Evolutionary conservation across 371 early-diverging fungal genomes (phyloP), one percentile per base, ranked within the genome.

Genomic region (Zychaea mexicana): DNA sequence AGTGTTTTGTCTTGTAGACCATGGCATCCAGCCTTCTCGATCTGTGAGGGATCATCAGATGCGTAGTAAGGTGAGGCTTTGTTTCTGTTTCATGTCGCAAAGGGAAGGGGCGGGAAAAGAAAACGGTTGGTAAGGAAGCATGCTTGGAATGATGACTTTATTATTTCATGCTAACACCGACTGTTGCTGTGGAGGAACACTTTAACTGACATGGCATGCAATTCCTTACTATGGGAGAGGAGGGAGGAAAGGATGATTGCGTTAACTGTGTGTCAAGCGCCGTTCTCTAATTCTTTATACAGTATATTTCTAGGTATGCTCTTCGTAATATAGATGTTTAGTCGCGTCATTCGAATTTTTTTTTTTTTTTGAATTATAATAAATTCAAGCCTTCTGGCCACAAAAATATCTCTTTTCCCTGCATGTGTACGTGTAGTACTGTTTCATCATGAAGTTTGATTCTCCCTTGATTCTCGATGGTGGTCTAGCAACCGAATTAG

Each of bases 381-480:
- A n/a, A n/a, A n/a, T n/a, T n/a, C n/a, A n/a, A n/a, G n/a, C n/a
- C n/a, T n/a, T n/a, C n/a, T n/a, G n/a, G n/a, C n/a, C n/a, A n/a
- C 27, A 52, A 52, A 52, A 15, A 5, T 52, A 6, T 53, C 33
- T 33, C 13, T 9, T 22, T 19, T 12, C 22, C 0, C 8, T 22
- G 21, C 22, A 22, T 7, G 8, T 3, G 19, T 53, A 13, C n/a
- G n/a, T n/a, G n/a, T n/a, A n/a, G n/a, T n/a, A n/a, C n/a, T n/a
- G n/a, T n/a, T n/a, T n/a, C n/a, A 57, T 21, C 3, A 72, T 74
- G 72, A 19, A 36, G 13, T 71, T 77, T 22, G 46, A 67, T 21
- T 73, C 42, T 62, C 78, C 81, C 28, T 62, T 84, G 12, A 46
- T 82, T 13, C 77, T 84, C 38, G 85, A 85, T 57, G 85, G 84